Evolutionary conservation across 2,329 filamentous ascomycete genomes (phyloP).

Genomic region (Pyrenophora seminiperda): DNA sequence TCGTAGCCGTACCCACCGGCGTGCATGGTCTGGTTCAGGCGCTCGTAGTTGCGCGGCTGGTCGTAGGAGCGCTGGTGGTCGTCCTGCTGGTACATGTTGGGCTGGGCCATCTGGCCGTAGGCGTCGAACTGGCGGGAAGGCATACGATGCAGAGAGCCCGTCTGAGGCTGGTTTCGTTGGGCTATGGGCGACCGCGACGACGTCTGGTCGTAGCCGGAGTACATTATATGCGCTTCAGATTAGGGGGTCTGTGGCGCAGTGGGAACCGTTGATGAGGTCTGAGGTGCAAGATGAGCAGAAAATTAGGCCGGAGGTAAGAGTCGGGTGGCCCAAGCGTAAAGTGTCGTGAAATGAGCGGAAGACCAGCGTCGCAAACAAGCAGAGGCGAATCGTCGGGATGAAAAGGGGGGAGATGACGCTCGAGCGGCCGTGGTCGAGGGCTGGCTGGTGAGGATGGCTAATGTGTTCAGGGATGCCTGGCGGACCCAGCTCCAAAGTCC

Average conservation of each 20-base stretch:
- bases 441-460: slow-evolving; percentile 25
- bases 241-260: slow-evolving; percentile 8
- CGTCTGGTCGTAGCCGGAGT: slow-evolving; percentile 44
- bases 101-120: slow-evolving; percentile 67
- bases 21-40: slow-evolving; percentile 62
- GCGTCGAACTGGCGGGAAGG: slow-evolving; percentile 79
- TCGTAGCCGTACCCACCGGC: slow-evolving; percentile 71
- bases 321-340: slow-evolving; percentile 19
- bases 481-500: slow-evolving; percentile 12
- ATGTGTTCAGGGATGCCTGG: slow-evolving; percentile 26
- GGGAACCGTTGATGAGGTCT: slow-evolving; percentile 14
- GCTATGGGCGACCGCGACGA: slow-evolving; percentile 74
- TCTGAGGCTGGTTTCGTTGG: slow-evolving; percentile 64
- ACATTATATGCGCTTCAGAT: slow-evolving; percentile 38
- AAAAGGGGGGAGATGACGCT: slow-evolving; percentile 23
- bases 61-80: slow-evolving; percentile 60
- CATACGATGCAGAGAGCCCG: slow-evolving; percentile 69
- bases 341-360: slow-evolving; percentile 24
- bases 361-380: slow-evolving; percentile 13
- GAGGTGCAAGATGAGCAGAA: slow-evolving; percentile 22
- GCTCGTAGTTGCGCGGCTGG: slow-evolving; percentile 63
- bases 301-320: slow-evolving; percentile 34
- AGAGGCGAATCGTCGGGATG: slow-evolving; percentile 9
- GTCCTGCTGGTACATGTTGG: slow-evolving; percentile 71
- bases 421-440: slow-evolving; percentile 28